These are phyloP conservation scores for Poterioochromonas sp. DNA, from an alignment of 352 stramenopile species.

Conservation along the genomic window DNA sequence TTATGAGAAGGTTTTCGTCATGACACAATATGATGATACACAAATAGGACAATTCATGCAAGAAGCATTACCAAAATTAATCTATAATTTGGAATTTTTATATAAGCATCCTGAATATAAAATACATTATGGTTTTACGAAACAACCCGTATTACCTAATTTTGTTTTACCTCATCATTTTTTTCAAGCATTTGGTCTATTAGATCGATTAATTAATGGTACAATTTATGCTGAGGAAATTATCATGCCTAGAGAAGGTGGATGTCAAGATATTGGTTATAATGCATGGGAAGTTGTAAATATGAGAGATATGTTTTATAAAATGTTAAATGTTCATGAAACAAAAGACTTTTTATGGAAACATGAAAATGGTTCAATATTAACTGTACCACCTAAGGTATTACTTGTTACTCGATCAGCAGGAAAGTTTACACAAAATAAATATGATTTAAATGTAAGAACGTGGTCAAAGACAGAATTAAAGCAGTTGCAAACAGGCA, in stretches of 20 bases:
- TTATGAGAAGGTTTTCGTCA: constrained; percentile 11
- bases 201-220: constrained; percentile 22
- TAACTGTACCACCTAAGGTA: neutral
- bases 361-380: neutral
- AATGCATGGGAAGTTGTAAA: constrained; percentile 16
- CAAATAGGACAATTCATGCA: constrained; percentile 32
- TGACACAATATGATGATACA: constrained; percentile 24
- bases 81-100: constrained; percentile 26
- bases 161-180: constrained; percentile 21
- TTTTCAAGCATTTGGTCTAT: neutral
- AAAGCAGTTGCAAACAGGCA: neutral
- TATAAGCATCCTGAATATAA: constrained; percentile 8
- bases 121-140: constrained; percentile 28
- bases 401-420: neutral
- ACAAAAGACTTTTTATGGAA: neutral
- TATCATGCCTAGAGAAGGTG: constrained; percentile 27
- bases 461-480: neutral
- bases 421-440: constrained; percentile 18
- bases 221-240: constrained; percentile 6
- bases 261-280: constrained; percentile 31
- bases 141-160: neutral
- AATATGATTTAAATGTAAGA: neutral
- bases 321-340: neutral
- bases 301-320: constrained; percentile 12
- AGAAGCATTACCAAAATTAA: constrained; percentile 9